Conservation (phyloP, 495 filamentous ascomycete species). For the Clohesyomyces aquaticus region DNA sequence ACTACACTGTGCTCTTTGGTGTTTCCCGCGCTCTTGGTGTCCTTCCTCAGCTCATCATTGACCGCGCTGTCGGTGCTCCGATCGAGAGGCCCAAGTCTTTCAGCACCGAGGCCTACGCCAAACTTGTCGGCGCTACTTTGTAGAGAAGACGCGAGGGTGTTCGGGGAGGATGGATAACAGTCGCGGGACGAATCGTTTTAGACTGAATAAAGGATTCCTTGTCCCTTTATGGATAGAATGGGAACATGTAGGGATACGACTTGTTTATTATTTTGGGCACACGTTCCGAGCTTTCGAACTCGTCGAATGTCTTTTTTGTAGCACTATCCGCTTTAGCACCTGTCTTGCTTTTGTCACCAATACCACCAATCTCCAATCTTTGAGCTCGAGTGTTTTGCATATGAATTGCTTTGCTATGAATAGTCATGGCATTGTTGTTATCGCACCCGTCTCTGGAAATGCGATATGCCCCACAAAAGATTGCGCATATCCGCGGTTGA, state of each 20-base stretch:
- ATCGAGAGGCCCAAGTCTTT: slow-evolving; percentile 94
- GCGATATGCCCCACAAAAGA: background rate
- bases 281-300: slow-evolving; percentile 17
- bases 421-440: background rate
- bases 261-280: slow-evolving; percentile 11
- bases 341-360: background rate
- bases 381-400: too few relatives aligned
- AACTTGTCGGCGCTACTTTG: slow-evolving; percentile 88
- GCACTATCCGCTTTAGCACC: slow-evolving; percentile 21
- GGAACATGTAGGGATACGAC: slow-evolving; percentile 31
- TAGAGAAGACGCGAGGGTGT: slow-evolving; percentile 54
- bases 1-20: slow-evolving; percentile 99
- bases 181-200: slow-evolving; percentile 8
- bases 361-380: slow-evolving; percentile 19
- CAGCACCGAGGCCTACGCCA: slow-evolving; percentile 94
- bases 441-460: background rate
- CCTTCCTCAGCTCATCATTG: slow-evolving; percentile 97
- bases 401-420: slow-evolving; percentile 1
- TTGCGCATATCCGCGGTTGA: background rate
- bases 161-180: background rate
- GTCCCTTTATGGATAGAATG: slow-evolving; percentile 31
- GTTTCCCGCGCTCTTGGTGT: slow-evolving; percentile 97
- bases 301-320: slow-evolving; percentile 17
- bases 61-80: slow-evolving; percentile 89
- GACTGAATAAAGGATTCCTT: slow-evolving; percentile 26